Base-by-base conservation (phyloP, 202 grass and related monocot species). In the Saccharum hybrid region DNA sequence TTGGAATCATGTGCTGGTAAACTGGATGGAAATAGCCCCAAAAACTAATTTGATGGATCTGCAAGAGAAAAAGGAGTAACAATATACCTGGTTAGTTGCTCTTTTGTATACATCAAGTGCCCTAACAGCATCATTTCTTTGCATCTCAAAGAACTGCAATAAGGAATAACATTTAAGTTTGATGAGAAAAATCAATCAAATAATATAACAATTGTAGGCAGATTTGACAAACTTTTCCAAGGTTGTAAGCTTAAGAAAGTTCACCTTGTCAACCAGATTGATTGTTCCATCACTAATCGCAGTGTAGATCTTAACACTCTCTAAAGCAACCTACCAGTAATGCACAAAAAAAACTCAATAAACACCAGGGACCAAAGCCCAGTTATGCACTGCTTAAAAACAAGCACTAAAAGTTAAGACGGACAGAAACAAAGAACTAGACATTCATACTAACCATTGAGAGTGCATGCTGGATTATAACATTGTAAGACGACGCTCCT, bases 231-330 rank as follows among this genome's bases (percentile, higher is more conserved):
- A 83, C 26, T 56, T 63, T 48, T 78, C 42, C 59, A 45, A 63
- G 72, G 45, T 84, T 28, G 6, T 67, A 75, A 63, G 74, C 61
- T 61, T 39, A 83, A 51, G 54, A 79, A 79, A 64, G 26, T 26
- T 86, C 85, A 99, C 97, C 97, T 99, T 99, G 73, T 99, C 97
- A 88, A 96, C 97, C 81, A 94, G 85, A 92, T 96, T 99, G 71
- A 92, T 83, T 78, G 91, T 94, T 62, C 97, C 93, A 34, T 99
- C 97, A 79, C 82, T 99, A 83, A 99, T 94, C 41, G 97, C 90
- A 28, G 83, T 94, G 82, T 99, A 99, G 69, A 99, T 94, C 91
- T 94, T 99, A 81, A 92, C 70, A 90, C 97, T 96, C 82, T 99
- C 97, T 51, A 84, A 63, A 88, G 97, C 90, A 89, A 94, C 91